Evolutionary conservation across 352 stramenopile genomes (phyloP), one percentile per base, ranked within the genome.

Genomic region (Blastocystis sp.): DNA sequence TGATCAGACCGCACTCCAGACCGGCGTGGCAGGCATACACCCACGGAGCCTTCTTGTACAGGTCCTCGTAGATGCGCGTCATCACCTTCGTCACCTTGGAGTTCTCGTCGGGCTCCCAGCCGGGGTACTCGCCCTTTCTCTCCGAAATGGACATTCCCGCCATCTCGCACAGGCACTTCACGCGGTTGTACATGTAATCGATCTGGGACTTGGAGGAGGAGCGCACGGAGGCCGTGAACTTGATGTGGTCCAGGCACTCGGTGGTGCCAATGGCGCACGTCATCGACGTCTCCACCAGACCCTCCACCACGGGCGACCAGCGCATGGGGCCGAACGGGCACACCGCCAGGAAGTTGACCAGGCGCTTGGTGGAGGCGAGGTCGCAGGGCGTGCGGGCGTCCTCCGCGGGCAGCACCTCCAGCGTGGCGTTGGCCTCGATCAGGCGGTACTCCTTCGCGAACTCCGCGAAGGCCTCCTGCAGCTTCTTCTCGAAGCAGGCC

Each of bases 201-300:
- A 87, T 87, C 65, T 87, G 77, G 4, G 62, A 65, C 57, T 87
- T 87, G 4, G 77, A 87, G 34, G 62, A 77, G 3, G 77, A 87
- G n/a, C 77, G 57, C 40, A 87, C 77, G 21, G 62, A 77, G n/a
- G 59, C 77, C 4, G 77, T 87, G 65, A 87, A 87, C 52, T 87
- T 57, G 28, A 87, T 24, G 45, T 42, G 21, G 65, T 87, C 65
- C 17, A 77, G 62, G n/a, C 61, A 19, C 62, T 77, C 52, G 11
- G 65, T 77, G 4, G 45, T 68, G 28, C 19, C 77, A 43, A 87
- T 87, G n/a, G 77, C 77, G 43, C 77, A 87, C 3, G 77, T 87
- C 62, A 87, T 87, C 62, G 77, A 87, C 11, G 77, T 87, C 65
- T 87, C 77, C 43, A 87, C 77, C 21, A 87, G 77, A 4, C 57